phyloP scores from a whole-genome alignment of 1,284 basidiomycete species.

The Xerocomus minutiporus region DNA sequence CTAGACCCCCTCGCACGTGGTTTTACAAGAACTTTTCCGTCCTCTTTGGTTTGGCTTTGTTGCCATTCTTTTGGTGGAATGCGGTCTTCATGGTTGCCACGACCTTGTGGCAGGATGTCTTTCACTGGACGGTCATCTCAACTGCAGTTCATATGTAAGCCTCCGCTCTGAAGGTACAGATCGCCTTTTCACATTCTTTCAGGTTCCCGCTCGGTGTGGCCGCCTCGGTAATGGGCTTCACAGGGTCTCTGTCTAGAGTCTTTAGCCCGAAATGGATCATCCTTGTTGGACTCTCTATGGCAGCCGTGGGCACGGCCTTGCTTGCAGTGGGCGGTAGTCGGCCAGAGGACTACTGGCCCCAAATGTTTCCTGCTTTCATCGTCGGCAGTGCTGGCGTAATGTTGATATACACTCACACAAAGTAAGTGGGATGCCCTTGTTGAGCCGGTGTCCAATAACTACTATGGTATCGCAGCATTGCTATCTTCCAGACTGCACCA shows the following conservation, averaged over 20 bases:
- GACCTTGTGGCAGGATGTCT: slow-evolving; percentile 36
- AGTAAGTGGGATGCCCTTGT: slow-evolving; percentile 29
- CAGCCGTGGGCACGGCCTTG: slow-evolving; percentile 40
- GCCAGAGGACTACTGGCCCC: slow-evolving; percentile 42
- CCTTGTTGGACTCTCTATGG: slow-evolving; percentile 37
- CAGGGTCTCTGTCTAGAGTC: slow-evolving; percentile 36
- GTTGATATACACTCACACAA: slow-evolving; percentile 33
- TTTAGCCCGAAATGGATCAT: slow-evolving; percentile 44
- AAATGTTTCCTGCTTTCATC: slow-evolving; percentile 47
- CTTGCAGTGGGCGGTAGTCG: slow-evolving; percentile 38
- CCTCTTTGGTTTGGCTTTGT: slow-evolving; percentile 34
- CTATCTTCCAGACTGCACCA: slow-evolving; percentile 47
- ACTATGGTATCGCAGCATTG: slow-evolving; percentile 36
- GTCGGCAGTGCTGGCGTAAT: slow-evolving; percentile 41
- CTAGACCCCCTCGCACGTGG: slow-evolving; percentile 39
- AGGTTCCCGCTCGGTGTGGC: slow-evolving; percentile 43
- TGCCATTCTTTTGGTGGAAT: slow-evolving; percentile 41
- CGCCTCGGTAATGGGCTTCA: slow-evolving; percentile 36
- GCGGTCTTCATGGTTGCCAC: slow-evolving; percentile 30
- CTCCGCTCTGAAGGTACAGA: neutral
- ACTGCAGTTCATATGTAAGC: slow-evolving; percentile 34
- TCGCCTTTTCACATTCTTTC: slow-evolving; percentile 6
- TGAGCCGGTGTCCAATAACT: neutral
- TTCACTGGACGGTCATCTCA: slow-evolving; percentile 33
- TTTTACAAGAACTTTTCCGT: slow-evolving; percentile 39